Percentiles rank a stretch among this genome's conserved stretches.
These are phyloP conservation scores for Cyclocybe aegerita DNA, from an alignment of 768 basidiomycete species.

Conservation along the genomic window DNA sequence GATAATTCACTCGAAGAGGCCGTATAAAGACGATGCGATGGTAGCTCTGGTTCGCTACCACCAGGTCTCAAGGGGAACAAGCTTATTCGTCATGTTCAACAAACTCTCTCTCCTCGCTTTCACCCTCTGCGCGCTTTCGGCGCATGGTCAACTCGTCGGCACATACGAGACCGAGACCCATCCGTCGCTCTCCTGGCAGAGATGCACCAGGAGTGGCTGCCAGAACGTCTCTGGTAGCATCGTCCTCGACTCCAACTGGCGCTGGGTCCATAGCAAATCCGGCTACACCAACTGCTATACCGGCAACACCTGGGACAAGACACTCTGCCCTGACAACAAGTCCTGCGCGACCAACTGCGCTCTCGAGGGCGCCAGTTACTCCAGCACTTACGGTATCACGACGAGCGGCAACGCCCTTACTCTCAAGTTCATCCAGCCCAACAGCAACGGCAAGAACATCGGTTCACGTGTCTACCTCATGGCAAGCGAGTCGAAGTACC, in stretches of 20 bases:
- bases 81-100: too few species aligned
- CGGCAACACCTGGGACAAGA: constrained; percentile 50
- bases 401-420: constrained; percentile 43
- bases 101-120: too few species aligned
- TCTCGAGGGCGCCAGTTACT: constrained; percentile 47
- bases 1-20: too few species aligned
- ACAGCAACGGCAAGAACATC: constrained; percentile 30
- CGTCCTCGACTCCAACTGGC: constrained; percentile 52
- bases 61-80: too few species aligned
- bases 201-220: constrained; percentile 39
- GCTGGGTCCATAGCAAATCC: constrained; percentile 40
- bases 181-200: constrained; percentile 37
- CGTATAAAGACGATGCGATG: too few species aligned
- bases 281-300: constrained; percentile 46
- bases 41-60: too few species aligned
- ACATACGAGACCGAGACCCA: constrained; percentile 43
- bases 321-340: constrained; percentile 46
- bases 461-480: constrained; percentile 48
- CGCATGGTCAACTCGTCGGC: too few species aligned
- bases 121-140: too few species aligned
- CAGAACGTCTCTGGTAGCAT: constrained; percentile 26
- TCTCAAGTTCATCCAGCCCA: constrained; percentile 42
- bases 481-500: constrained; percentile 40
- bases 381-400: constrained; percentile 51
- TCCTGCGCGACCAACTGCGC: constrained; percentile 47